Percentiles rank a stretch among this genome's conserved stretches.
phyloP scores from a whole-genome alignment of 2,329 filamentous ascomycete genomes.

The Diplocarpon mali region DNA sequence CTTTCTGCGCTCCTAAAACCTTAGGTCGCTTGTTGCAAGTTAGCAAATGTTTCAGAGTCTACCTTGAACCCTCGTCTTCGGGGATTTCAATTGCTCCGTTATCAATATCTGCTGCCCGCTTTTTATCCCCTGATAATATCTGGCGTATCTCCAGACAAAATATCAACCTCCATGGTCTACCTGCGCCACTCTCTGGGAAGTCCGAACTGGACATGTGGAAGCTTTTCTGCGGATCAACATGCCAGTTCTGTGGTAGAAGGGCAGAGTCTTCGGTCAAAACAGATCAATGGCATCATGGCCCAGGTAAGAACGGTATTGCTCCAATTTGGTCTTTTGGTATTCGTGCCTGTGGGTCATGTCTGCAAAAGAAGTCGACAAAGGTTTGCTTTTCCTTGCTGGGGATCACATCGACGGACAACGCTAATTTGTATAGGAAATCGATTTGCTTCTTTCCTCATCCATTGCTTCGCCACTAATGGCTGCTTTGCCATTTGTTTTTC shows the following conservation, averaged over 20 bases:
- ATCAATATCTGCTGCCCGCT: slow-evolving; percentile 26
- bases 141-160: slow-evolving; percentile 60
- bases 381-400: slow-evolving; percentile 34
- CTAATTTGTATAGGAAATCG: slow-evolving; percentile 49
- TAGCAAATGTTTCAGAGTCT: slow-evolving; percentile 54
- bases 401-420: not conserved
- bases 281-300: slow-evolving; percentile 47
- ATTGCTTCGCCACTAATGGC: slow-evolving; percentile 50
- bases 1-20: slow-evolving; percentile 49
- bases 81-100: slow-evolving; percentile 27
- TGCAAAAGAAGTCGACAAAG: slow-evolving; percentile 50
- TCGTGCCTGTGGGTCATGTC: slow-evolving; percentile 54
- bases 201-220: slow-evolving; percentile 70
- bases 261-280: slow-evolving; percentile 21
- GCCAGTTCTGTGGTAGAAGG: slow-evolving; percentile 54
- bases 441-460: slow-evolving; percentile 52
- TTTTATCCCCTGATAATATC: slow-evolving; percentile 50
- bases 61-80: slow-evolving; percentile 40
- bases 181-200: slow-evolving; percentile 51
- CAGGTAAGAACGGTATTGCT: slow-evolving; percentile 47
- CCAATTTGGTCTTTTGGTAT: slow-evolving; percentile 63
- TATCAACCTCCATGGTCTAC: slow-evolving; percentile 52
- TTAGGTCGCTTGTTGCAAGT: slow-evolving; percentile 55
- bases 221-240: slow-evolving; percentile 49
- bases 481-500: slow-evolving; percentile 58